Percentiles rank a stretch among this genome's conserved stretches.
These are phyloP conservation scores for Zoysia pacifica DNA, from an alignment of 176 grass and related monocot genomes.

Conservation along the genomic window DNA sequence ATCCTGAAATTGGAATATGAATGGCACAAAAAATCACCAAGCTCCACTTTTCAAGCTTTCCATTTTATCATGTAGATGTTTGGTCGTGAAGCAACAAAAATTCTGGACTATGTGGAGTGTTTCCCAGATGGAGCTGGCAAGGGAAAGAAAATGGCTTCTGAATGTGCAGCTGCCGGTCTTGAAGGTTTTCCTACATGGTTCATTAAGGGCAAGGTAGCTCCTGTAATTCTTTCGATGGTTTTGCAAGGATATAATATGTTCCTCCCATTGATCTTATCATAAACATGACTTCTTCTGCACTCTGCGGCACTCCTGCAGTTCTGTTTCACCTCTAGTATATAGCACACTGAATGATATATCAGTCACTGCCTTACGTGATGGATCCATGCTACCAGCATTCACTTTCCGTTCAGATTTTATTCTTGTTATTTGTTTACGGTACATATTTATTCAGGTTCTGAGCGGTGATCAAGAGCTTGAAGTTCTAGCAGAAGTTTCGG, in stretches of 20 bases:
- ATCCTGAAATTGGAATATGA: constrained; percentile 9
- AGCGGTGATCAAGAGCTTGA: constrained; percentile 78
- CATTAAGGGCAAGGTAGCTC: constrained; percentile 73
- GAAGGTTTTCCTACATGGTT: constrained; percentile 97
- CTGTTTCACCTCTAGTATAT: not conserved
- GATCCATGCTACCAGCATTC: not conserved
- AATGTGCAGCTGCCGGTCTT: constrained; percentile 68
- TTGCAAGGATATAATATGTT: not conserved
- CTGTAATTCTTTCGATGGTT: constrained; percentile 10
- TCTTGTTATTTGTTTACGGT: not conserved
- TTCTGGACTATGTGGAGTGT: constrained; percentile 88
- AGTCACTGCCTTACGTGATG: not conserved
- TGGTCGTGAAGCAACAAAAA: constrained; percentile 80
- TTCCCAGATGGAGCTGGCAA: constrained; percentile 94
- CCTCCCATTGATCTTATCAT: not conserved
- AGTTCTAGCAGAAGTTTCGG: constrained; percentile 71
- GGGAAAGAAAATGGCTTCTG: constrained; percentile 72
- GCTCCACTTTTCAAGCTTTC: constrained; percentile 17
- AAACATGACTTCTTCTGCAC: not conserved
- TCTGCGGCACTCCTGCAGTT: not conserved
- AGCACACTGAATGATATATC: not conserved
- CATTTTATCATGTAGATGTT: constrained; percentile 67
- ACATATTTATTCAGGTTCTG: constrained; percentile 50
- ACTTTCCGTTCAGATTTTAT: not conserved
- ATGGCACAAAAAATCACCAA: not conserved